Evolutionary conservation across 2,329 filamentous ascomycete species (phyloP), one percentile per base, ranked within the genome.

Genomic region (Thielaviopsis punctulata): DNA sequence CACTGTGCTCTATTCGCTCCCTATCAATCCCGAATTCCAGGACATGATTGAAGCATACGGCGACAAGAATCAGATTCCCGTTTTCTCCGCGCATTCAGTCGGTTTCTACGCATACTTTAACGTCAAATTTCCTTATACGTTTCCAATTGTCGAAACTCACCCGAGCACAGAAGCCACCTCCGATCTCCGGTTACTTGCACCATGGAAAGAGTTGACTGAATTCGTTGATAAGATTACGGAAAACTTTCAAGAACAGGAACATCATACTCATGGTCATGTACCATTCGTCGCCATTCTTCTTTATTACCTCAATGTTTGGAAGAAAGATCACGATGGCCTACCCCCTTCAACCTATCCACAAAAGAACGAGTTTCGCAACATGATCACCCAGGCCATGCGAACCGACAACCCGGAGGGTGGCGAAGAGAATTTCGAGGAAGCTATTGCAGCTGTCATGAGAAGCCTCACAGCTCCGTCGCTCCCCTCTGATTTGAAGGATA

Each of bases 371-470:
- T 96, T 98, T 63, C 76, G 85, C 52, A 76, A 80, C 24, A 66
- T 82, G 12, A 78, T 98, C 1, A 71, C 79, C 10, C 71, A 73
- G 5, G 79, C 76, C 2, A 77, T 83, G 59, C 78, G 88, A 59
- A 84, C 71, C 49, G 70, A 82, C 59, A 93, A 80, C 54, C 65
- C 86, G 0, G 88, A 94, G 64, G 89, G 88, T 45, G 86, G 84
- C 53, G 92, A 98, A 63, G 92, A 98, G 68, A 98, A 98, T 65
- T 98, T 88, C 62, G 87, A 95, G 56, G 92, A 98, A 66, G 93
- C 92, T 3, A 80, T 82, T 45, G 80, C 79, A 13, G 87, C 89
- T 4, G 88, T 96, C 1, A 72, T 96, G 60, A 94, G 94, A 65
- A 85, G 84, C n/a, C 71, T 98, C 27, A 80, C 82, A 44, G 69